Evolutionary conservation across 1,284 basidiomycete genomes (phyloP).

Genomic region (Cerioporus squamosus): DNA sequence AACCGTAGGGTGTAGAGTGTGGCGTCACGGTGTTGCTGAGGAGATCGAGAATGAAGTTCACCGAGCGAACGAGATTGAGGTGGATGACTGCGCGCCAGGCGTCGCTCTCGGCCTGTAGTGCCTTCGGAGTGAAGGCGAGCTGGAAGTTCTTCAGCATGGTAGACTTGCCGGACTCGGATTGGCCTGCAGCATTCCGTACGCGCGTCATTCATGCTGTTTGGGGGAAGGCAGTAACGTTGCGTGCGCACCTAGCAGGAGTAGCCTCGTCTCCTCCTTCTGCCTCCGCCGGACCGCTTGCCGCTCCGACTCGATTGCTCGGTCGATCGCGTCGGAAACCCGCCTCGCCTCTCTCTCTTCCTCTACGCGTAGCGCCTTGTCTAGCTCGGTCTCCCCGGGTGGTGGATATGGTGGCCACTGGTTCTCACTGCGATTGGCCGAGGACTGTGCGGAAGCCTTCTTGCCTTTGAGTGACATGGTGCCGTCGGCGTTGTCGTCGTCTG

Average conservation of each 20-base stretch:
- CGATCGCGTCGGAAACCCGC: slow-evolving; percentile 57
- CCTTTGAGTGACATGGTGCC: neutral
- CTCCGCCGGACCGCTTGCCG: slow-evolving; percentile 41
- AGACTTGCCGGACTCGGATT: slow-evolving; percentile 68
- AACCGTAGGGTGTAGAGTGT: neutral
- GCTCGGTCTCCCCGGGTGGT: slow-evolving; percentile 28
- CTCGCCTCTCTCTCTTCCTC: slow-evolving; percentile 56
- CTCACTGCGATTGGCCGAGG: neutral
- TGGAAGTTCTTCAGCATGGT: slow-evolving; percentile 69
- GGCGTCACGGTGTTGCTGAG: slow-evolving; percentile 25
- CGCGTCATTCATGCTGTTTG: neutral
- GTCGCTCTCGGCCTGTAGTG: slow-evolving; percentile 57
- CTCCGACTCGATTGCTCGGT: slow-evolving; percentile 51
- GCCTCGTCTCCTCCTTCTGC: slow-evolving; percentile 45
- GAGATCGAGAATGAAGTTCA: slow-evolving; percentile 59
- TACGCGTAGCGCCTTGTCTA: slow-evolving; percentile 38
- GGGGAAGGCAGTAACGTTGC: neutral
- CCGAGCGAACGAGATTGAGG: slow-evolving; percentile 62
- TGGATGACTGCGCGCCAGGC: slow-evolving; percentile 65
- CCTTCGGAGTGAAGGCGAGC: slow-evolving; percentile 58
- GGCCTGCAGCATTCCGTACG: slow-evolving; percentile 42
- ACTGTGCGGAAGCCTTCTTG: neutral
- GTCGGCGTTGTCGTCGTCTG: neutral
- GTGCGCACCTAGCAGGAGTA: slow-evolving; percentile 57
- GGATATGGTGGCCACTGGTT: slow-evolving; percentile 31